These are phyloP conservation scores for Ophiocordyceps camponoti-rufipedis DNA, from an alignment of 2,329 filamentous ascomycete species.

Conservation along the genomic window DNA sequence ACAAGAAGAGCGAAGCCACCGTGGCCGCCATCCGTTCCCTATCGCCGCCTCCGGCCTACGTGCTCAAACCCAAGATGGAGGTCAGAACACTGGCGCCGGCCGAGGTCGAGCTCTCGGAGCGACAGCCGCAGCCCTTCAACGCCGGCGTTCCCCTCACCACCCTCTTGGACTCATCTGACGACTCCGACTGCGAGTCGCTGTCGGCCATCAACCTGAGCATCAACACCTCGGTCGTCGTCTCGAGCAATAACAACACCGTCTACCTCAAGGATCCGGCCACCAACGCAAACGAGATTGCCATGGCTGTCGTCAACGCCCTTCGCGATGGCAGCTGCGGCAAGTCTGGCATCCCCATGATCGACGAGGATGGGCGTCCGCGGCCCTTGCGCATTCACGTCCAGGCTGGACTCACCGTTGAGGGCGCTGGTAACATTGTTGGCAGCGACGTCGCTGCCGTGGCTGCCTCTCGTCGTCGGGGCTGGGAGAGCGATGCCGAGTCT, in stretches of 20 bases:
- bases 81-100: too few species aligned
- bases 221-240: constrained; percentile 26
- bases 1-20: too few species aligned
- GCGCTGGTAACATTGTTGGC: constrained; percentile 25
- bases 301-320: constrained; percentile 25
- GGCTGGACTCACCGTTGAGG: constrained; percentile 25
- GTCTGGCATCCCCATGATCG: constrained; percentile 25
- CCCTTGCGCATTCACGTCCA: constrained; percentile 24
- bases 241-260: constrained; percentile 29
- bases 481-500: neutral
- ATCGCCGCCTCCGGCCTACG: too few species aligned
- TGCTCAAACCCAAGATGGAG: too few species aligned
- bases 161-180: constrained; percentile 2
- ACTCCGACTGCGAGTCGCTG: constrained; percentile 6
- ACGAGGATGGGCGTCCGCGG: constrained; percentile 22
- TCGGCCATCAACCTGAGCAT: constrained; percentile 27
- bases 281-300: constrained; percentile 22
- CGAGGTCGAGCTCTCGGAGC: too few species aligned
- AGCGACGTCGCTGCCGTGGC: constrained; percentile 11
- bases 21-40: too few species aligned
- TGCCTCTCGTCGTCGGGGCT: constrained; percentile 5
- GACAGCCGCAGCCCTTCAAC: too few species aligned
- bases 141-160: neutral
- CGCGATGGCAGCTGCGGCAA: constrained; percentile 19
- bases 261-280: constrained; percentile 20